Evolutionary conservation across 495 filamentous ascomycete species (phyloP).

Genomic region (Hypoxylon fragiforme): DNA sequence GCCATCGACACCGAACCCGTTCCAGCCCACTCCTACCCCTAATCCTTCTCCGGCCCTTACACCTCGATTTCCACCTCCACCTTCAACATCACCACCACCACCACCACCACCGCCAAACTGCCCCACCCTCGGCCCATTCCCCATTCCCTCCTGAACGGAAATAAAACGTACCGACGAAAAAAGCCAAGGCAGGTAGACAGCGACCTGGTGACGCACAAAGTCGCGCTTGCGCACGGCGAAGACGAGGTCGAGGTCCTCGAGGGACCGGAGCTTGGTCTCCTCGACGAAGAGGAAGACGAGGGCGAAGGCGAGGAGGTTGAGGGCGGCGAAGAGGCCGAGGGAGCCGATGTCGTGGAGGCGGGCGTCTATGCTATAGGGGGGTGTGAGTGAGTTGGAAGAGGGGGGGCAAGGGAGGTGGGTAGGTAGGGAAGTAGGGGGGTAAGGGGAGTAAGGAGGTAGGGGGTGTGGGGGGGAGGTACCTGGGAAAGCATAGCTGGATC

Average conservation of each 20-base stretch:
- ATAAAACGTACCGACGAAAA: constrained; percentile 28
- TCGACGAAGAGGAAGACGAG: constrained; percentile 41
- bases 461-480: constrained; percentile 24
- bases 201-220: constrained; percentile 36
- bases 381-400: not conserved
- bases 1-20: constrained; percentile 1
- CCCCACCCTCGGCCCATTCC: not conserved
- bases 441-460: too few relatives aligned
- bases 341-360: constrained; percentile 22
- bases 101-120: constrained; percentile 26
- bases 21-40: constrained; percentile 2
- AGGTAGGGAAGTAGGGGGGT: not conserved
- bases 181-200: constrained; percentile 37
- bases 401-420: not conserved
- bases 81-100: constrained; percentile 13
- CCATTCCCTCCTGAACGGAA: not conserved
- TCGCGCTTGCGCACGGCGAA: constrained; percentile 36
- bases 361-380: constrained; percentile 14
- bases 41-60: not conserved
- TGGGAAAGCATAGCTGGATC: constrained; percentile 43
- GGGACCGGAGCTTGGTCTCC: constrained; percentile 35
- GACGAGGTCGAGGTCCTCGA: constrained; percentile 39
- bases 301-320: constrained; percentile 37
- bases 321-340: constrained; percentile 32
- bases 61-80: constrained; percentile 13